phyloP scores from a whole-genome alignment of 345 rosid genomes.

The Odontarrhena argentea region DNA sequence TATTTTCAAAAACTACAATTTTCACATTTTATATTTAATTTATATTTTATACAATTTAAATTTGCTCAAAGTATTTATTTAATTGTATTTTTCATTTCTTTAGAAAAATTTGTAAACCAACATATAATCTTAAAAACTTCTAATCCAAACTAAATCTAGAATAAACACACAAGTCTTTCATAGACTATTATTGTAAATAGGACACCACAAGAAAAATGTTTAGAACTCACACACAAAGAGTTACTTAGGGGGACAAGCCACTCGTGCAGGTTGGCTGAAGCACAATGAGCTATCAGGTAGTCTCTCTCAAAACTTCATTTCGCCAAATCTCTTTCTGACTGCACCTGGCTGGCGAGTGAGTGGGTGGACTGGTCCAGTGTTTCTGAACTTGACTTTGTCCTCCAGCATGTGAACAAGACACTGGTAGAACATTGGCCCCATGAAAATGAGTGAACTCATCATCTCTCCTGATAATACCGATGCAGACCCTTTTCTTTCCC shows the following conservation, averaged over 20 bases:
- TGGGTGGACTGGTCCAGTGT: constrained; percentile 93
- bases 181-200: no score
- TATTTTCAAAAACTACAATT: no score
- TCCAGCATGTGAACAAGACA: constrained; percentile 85
- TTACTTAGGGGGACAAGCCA: constrained; percentile 80
- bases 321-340: constrained; percentile 82
- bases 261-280: constrained; percentile 77
- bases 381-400: constrained; percentile 87
- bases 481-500: constrained; percentile 83
- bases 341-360: constrained; percentile 90
- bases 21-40: no score
- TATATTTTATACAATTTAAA: no score
- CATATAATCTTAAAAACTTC: no score
- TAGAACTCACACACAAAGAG: constrained; percentile 33
- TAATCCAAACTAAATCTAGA: no score
- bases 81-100: no score
- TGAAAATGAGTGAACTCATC: constrained; percentile 70
- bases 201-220: no score
- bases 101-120: no score
- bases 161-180: no score
- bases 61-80: no score
- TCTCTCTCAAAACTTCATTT: constrained; percentile 87
- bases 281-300: constrained; percentile 87
- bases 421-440: constrained; percentile 92
- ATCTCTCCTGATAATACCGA: constrained; percentile 80